Percentiles rank a stretch among this genome's conserved stretches.
These are phyloP conservation scores for Cyclocybe cylindracea DNA, from an alignment of 768 basidiomycete genomes.

Conservation along the genomic window DNA sequence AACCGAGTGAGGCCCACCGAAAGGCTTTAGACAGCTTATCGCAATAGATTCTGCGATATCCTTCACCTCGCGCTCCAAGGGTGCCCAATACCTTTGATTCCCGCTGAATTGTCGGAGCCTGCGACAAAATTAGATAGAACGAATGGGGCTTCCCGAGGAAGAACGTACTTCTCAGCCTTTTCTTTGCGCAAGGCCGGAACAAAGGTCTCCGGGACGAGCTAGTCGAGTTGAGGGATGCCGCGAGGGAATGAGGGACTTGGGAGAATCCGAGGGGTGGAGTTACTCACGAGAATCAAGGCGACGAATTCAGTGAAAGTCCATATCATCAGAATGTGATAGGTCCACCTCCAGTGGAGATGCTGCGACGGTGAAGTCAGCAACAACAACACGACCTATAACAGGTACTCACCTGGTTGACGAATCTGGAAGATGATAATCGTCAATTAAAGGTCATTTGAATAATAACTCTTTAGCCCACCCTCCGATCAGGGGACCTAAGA, in stretches of 20 bases:
- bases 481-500: constrained; percentile 56
- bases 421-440: constrained; percentile 31
- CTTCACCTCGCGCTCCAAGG: constrained; percentile 52
- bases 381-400: too few relatives aligned
- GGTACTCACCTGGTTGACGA: constrained; percentile 65
- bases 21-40: constrained; percentile 68
- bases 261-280: background rate
- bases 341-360: constrained; percentile 74
- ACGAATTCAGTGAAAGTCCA: constrained; percentile 63
- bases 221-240: background rate
- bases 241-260: background rate
- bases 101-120: constrained; percentile 60
- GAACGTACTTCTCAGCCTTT: constrained; percentile 55
- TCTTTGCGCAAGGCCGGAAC: constrained; percentile 52
- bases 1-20: constrained; percentile 47
- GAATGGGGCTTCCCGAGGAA: background rate
- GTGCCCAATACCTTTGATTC: constrained; percentile 55
- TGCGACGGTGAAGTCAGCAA: constrained; percentile 21
- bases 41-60: constrained; percentile 48
- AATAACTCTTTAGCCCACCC: constrained; percentile 42
- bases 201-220: constrained; percentile 78
- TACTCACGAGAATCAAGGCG: constrained; percentile 51
- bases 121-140: background rate
- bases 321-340: constrained; percentile 67
- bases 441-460: background rate